Evolutionary conservation across 352 stramenopile genomes (phyloP).

Genomic region (Phytopythium helicoides): DNA sequence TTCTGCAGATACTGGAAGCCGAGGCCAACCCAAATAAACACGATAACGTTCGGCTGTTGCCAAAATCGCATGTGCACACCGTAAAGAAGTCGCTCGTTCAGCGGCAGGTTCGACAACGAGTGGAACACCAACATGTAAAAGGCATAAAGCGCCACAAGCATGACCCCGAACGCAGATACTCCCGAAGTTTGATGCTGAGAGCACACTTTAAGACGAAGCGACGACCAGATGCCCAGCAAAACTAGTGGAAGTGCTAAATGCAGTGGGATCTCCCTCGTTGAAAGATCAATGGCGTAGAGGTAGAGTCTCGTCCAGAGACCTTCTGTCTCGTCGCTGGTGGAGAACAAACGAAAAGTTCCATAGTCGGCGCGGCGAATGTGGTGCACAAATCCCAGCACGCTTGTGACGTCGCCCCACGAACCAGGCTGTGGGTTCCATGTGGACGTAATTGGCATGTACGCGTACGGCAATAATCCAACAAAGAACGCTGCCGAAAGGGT

Average conservation of each 20-base stretch:
- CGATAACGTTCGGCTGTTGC: conserved; percentile 92
- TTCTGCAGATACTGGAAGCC: conserved; percentile 33
- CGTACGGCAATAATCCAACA: conserved; percentile 82
- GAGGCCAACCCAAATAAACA: conserved; percentile 85
- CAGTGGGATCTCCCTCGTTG: conserved; percentile 40
- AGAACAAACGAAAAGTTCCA: conserved; percentile 92
- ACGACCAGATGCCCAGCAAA: conserved; percentile 22
- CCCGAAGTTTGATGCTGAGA: neutral
- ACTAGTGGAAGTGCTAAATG: conserved; percentile 41
- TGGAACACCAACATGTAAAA: conserved; percentile 96
- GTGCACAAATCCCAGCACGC: conserved; percentile 83
- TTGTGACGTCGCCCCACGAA: conserved; percentile 92
- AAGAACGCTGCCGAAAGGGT: conserved; percentile 43
- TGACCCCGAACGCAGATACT: conserved; percentile 5
- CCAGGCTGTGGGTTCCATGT: conserved; percentile 72
- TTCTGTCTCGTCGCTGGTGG: conserved; percentile 61
- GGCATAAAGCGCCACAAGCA: conserved; percentile 55
- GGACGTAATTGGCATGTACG: conserved; percentile 82
- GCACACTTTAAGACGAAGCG: conserved; percentile 12
- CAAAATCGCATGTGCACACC: conserved; percentile 94
- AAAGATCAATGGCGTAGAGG: conserved; percentile 76
- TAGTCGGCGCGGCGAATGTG: conserved; percentile 93
- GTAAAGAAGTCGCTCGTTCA: conserved; percentile 90
- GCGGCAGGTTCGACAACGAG: conserved; percentile 91
- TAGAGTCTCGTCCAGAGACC: conserved; percentile 62